Evolutionary conservation across 139 green algal genomes (phyloP), one percentile per base, ranked within the genome.

Genomic region (Eudorina sp.): DNA sequence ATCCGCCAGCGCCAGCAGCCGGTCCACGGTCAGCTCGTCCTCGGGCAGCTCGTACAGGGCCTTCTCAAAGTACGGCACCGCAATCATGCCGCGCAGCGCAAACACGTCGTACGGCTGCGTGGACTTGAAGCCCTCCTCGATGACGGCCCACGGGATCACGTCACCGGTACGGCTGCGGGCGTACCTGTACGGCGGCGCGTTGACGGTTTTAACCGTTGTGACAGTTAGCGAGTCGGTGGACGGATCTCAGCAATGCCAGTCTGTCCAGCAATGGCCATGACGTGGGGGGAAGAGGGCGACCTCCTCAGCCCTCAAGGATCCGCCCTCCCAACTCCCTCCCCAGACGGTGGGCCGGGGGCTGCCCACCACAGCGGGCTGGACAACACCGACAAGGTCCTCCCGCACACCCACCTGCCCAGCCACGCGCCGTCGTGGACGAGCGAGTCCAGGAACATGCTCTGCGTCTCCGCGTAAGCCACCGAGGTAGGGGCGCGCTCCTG

Each of bases 51-150:
- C 94, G 85, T 98, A 98, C 79, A 97, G 84, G 38, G 53, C 83
- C 91, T 97, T 96, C 84, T 98, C 96, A 90, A 98, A 97, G 94
- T 96, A 98, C 27, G 94, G 94, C 75, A 97, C 94, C 6, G 92
- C 91, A 55, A 97, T 88, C 95, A 97, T 97, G 84, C 83, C 88
- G 45, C 95, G 91, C 62, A 97, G 84, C 84, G 48, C 27, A 40
- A 90, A 90, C 36, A 90, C 85, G 77, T 94, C 90, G 78, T 96
- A 98, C 7, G 95, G 95, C 74, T 96, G 92, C 25, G 90, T 96
- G 46, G 92, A 91, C 4, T 77, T 86, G 41, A 96, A 90, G n/a
- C 90, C 83, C 38, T 92, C 83, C 91, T 95, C 89, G n/a, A 98
- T 87, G 38, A 98, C 66, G 0, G 53, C 48, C 94, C 93, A 97